Evolutionary conservation across 2,329 filamentous ascomycete species (phyloP), one percentile per base, ranked within the genome.

Genomic region (Trematosphaeria pertusa): DNA sequence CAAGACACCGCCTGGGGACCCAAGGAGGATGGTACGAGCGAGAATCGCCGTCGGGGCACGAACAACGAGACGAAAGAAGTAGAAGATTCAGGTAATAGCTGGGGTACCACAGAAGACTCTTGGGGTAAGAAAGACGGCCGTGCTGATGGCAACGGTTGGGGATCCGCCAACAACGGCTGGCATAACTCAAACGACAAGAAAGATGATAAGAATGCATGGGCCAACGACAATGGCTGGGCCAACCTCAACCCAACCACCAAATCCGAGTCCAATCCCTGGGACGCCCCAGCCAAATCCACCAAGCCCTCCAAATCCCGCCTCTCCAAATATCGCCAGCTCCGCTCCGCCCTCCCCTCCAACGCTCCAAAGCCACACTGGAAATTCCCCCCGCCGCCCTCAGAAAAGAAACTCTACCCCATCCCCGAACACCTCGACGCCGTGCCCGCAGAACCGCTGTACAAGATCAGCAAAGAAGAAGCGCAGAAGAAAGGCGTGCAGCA

Each of bases 301-400:
- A 31, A 40, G 10, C 18, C 39, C 14, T 11, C 5, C n/a, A n/a
- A 59, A 39, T 53, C 53, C 7, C 43, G 39, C 39, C 44, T 52
- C 37, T 47, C 43, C 8, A 41, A 50, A 18, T 48, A 54, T 37
- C 50, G 46, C 30, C 46, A 48, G 3, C 50, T 46, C 28, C 45
- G 42, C 17, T 24, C 32, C 6, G 17, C 44, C 2, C 10, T 35
- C 12, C 12, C 34, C 17, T 39, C 35, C 6, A n/a, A 17, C 26
- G 20, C 21, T 0, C 32, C 52, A 5, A 70, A 72, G 15, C 42
- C 65, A 0, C 69, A 74, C 59, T 72, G 68, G 63, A 43, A 55
- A 8, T 61, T 68, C 37, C 59, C 59, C 6, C 56, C 54, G 36
- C 48, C 43, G 26, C 50, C 47, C 1, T 33, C 50, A 3, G 28